Evolutionary conservation across 2,329 filamentous ascomycete species (phyloP), one percentile per base, ranked within the genome.

Genomic region (Talaromyces sp.): DNA sequence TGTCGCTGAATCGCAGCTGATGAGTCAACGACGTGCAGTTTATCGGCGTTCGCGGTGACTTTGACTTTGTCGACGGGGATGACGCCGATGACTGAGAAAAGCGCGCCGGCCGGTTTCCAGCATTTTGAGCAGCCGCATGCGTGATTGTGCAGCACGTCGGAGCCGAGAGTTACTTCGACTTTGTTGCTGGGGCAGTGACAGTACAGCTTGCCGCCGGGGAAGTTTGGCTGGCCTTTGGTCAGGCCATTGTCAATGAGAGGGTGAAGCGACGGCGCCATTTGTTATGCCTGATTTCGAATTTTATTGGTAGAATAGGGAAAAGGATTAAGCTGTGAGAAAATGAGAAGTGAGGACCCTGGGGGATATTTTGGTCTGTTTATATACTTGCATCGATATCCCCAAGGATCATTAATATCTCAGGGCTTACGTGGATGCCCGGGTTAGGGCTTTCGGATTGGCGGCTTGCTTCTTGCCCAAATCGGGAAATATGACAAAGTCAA

Each of bases 61-160:
- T 69, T 67, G 54, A 89, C 63, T 56, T 83, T 78, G 56, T 83
- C 81, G 8, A 73, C 71, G 6, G 87, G 82, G 2, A 89, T 74
- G 58, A 89, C 86, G 61, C 76, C 86, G 54, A 89, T 80, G 65
- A 89, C 68, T 62, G 83, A 83, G 79, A 89, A 89, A 63, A 89
- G 81, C 0, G 85, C 80, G 31, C 84, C 84, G 2, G 73, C 61
- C 5, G 87, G 87, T 73, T 89, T 89, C 86, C 86, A 89, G 81
- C 87, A 89, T 73, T 89, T 87, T 58, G 85, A 88, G 76, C 87
- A 89, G 64, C 86, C 86, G 74, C 87, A 89, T 59, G 84, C 86
- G 75, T 89, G 87, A 78, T 89, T 89, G 78, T 89, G 86, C 1
- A 80, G 76, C 59, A 89, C 82, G 66, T 88, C 84, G 69, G 81